Evolutionary conservation across 257 asterid species (phyloP).

Genomic region (Solanum chiquidenum): DNA sequence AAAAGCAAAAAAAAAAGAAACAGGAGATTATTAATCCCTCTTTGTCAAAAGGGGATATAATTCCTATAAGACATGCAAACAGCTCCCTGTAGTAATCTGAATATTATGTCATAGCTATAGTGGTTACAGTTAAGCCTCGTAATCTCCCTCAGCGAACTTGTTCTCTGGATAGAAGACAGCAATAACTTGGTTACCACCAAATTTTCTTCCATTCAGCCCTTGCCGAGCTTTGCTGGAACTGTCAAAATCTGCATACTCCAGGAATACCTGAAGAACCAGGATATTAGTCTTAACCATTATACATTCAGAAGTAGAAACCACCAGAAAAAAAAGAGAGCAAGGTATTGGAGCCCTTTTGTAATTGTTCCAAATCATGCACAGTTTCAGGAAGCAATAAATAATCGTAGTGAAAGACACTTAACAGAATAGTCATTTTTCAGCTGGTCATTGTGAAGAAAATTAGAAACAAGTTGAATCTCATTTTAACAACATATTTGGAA

Average conservation of each 20-base stretch:
- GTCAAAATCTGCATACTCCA: slow-evolving; percentile 73
- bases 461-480: not conserved
- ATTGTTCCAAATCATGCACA: not conserved
- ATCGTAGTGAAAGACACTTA: not conserved
- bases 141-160: slow-evolving; percentile 72
- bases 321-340: not conserved
- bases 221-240: slow-evolving; percentile 70
- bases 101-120: not conserved
- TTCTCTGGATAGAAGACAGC: slow-evolving; percentile 83
- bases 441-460: not conserved
- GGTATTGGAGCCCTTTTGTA: not conserved
- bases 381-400: not conserved
- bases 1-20: not conserved
- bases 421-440: not conserved
- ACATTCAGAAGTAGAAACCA: not conserved
- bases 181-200: slow-evolving; percentile 76
- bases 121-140: slow-evolving; percentile 37
- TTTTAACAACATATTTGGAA: not conserved
- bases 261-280: slow-evolving; percentile 42
- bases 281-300: not conserved
- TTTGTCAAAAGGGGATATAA: not conserved
- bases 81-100: not conserved
- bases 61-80: not conserved
- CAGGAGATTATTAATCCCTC: not conserved
- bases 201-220: slow-evolving; percentile 80